Evolutionary conservation across 768 basidiomycete genomes (phyloP).

Genomic region (Pisolithus tinctorius): DNA sequence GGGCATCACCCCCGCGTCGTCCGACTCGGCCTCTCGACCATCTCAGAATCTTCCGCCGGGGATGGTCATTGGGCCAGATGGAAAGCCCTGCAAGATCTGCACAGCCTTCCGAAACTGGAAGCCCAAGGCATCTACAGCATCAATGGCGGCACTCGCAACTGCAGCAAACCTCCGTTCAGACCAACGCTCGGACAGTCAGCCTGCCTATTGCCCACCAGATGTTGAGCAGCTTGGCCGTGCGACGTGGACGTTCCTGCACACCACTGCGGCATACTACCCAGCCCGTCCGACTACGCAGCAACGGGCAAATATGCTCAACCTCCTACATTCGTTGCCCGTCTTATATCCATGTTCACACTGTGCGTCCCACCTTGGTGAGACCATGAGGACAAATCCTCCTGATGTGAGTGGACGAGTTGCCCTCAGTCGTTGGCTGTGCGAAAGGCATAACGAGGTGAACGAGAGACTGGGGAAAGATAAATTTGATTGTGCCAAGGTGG

Average conservation of each 20-base stretch:
- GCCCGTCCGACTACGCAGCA: constrained; percentile 69
- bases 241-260: constrained; percentile 96
- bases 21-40: neutral
- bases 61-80: constrained; percentile 85
- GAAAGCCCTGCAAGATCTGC: constrained; percentile 93
- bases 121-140: constrained; percentile 27
- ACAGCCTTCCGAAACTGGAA: constrained; percentile 73
- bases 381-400: constrained; percentile 61
- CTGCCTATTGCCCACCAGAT: constrained; percentile 81
- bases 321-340: constrained; percentile 70
- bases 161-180: constrained; percentile 23
- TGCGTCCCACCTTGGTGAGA: constrained; percentile 72
- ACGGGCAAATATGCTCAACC: constrained; percentile 75
- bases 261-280: constrained; percentile 94
- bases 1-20: too few relatives aligned
- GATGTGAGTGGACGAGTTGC: constrained; percentile 66
- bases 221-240: constrained; percentile 84
- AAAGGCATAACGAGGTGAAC: constrained; percentile 92
- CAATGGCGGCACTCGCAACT: constrained; percentile 27
- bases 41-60: constrained; percentile 50
- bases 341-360: constrained; percentile 89
- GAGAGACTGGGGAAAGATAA: constrained; percentile 71
- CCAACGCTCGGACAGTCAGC: constrained; percentile 33
- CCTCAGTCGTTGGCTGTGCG: constrained; percentile 83
- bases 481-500: constrained; percentile 79